These are phyloP conservation scores for Spergularia azorica DNA, from an alignment of 179 eudicot genomes.

Conservation along the genomic window DNA sequence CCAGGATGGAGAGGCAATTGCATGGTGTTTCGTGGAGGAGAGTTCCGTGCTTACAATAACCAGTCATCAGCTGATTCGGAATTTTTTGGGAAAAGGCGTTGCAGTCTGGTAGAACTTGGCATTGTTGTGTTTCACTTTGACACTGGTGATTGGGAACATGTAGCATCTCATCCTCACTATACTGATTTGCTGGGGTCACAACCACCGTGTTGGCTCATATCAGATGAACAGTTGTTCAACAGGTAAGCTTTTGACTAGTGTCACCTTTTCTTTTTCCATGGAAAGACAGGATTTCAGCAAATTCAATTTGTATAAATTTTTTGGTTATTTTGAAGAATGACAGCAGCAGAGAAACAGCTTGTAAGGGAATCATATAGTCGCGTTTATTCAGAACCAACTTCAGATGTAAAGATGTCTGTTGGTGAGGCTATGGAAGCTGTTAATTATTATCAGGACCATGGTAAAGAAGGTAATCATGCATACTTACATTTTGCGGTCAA, in stretches of 20 bases:
- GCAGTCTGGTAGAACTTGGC: not conserved
- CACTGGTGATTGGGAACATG: conserved; percentile 1
- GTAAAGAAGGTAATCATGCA: no score
- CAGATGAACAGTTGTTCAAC: not conserved
- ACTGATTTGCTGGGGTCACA: conserved; percentile 18
- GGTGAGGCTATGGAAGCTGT: no score
- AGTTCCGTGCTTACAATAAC: conserved; percentile 16
- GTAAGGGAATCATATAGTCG: not conserved
- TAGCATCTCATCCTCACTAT: not conserved
- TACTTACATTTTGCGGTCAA: no score
- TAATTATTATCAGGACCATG: no score
- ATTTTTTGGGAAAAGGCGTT: conserved; percentile 7
- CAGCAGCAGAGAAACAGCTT: not conserved
- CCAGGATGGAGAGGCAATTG: conserved; percentile 30
- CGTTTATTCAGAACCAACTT: not conserved
- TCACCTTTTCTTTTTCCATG: not conserved
- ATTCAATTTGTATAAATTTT: no score
- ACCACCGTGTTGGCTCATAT: conserved; percentile 17
- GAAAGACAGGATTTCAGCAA: not conserved
- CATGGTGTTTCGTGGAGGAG: conserved; percentile 16
- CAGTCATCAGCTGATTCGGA: conserved; percentile 14
- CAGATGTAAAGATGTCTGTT: no score
- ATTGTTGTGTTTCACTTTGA: conserved; percentile 20
- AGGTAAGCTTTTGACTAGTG: not conserved
- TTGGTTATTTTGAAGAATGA: not conserved